phyloP scores from a whole-genome alignment of 495 filamentous ascomycete genomes.

The Chaetomium cochliodes region DNA sequence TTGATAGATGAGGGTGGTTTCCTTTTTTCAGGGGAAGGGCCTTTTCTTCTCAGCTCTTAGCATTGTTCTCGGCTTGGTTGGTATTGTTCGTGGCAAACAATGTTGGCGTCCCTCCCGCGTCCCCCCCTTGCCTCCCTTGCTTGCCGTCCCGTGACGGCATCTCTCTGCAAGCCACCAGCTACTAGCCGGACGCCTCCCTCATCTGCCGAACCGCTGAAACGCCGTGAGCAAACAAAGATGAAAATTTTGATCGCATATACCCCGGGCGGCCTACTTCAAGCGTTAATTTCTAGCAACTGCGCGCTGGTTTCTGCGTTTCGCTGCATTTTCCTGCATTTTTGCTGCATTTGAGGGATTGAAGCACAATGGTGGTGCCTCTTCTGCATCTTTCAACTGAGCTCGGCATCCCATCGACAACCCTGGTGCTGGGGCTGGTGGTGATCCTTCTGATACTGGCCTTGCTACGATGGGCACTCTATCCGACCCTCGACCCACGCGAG shows the following conservation, averaged over 20 bases:
- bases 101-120: neutral
- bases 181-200: no score
- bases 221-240: neutral
- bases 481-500: conserved; percentile 27
- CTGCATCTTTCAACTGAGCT: neutral
- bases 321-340: neutral
- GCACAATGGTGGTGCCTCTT: neutral
- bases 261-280: neutral
- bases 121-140: neutral
- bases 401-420: neutral
- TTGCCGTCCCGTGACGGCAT: neutral
- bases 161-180: neutral
- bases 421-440: neutral
- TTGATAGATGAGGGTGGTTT: neutral
- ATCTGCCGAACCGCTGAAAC: no score
- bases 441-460: neutral
- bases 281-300: neutral
- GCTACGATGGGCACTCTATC: conserved; percentile 5
- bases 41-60: neutral
- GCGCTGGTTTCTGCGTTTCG: neutral
- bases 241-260: neutral
- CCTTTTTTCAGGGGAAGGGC: neutral
- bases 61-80: neutral
- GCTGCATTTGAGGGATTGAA: neutral
- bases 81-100: neutral